Percentiles rank a stretch among this genome's conserved stretches.
Evolutionary conservation across 768 basidiomycete genomes (phyloP).

Genomic region (Mycena haematopus): DNA sequence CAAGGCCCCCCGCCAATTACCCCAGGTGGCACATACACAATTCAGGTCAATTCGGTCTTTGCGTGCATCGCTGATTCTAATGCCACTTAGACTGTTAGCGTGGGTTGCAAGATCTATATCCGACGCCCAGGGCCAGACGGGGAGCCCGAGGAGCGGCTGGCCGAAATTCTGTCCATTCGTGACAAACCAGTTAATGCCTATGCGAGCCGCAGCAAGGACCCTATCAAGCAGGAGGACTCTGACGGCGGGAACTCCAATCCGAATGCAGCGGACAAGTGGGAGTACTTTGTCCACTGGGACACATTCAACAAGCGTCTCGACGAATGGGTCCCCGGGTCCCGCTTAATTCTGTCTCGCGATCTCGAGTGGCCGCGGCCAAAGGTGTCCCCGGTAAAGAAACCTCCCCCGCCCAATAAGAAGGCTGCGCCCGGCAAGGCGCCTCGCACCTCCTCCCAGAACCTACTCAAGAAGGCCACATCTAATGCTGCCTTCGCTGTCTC

Average conservation of each 20-base stretch:
- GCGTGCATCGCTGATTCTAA: conserved; percentile 40
- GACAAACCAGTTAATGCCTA: conserved; percentile 78
- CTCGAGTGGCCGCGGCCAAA: conserved; percentile 97
- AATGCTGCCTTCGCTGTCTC: conserved; percentile 65
- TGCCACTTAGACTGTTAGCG: conserved; percentile 72
- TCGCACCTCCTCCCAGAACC: conserved; percentile 50
- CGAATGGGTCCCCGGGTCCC: conserved; percentile 92
- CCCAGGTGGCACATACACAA: conserved; percentile 75
- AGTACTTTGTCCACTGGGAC: conserved; percentile 99
- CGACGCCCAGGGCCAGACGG: conserved; percentile 79
- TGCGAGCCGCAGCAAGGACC: conserved; percentile 49
- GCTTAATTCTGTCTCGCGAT: conserved; percentile 83
- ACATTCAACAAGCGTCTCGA: conserved; percentile 99
- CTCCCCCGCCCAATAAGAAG: conserved; percentile 41
- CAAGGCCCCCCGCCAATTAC: conserved; percentile 67
- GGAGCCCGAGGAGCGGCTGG: conserved; percentile 85
- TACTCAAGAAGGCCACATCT: conserved; percentile 73
- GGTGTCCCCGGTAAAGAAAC: conserved; percentile 62
- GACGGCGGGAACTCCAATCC: conserved; percentile 31
- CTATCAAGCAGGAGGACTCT: conserved; percentile 51
- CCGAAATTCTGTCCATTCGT: conserved; percentile 94
- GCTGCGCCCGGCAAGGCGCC: conserved; percentile 71
- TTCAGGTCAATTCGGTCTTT: conserved; percentile 61
- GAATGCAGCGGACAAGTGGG: conserved; percentile 77
- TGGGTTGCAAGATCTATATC: conserved; percentile 96